Evolutionary conservation across 495 filamentous ascomycete genomes (phyloP).

Genomic region (Cladorrhinum samala): DNA sequence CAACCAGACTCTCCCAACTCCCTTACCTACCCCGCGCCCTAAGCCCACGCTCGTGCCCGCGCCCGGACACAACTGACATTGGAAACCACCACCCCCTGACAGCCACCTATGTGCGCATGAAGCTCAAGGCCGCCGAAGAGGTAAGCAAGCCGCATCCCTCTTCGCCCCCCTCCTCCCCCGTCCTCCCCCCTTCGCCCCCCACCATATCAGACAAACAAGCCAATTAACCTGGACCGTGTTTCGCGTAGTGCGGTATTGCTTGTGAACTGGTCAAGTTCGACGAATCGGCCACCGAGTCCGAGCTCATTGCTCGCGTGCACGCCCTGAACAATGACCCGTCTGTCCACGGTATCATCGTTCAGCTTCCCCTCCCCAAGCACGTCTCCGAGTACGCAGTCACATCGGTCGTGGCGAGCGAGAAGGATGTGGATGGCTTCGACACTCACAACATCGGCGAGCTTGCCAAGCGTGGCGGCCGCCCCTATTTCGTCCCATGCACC

Average conservation of each 20-base stretch:
- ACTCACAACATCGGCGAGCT: conserved; percentile 89
- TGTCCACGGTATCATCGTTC: conserved; percentile 89
- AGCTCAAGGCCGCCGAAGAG: conserved; percentile 93
- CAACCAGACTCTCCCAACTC: conserved; percentile 3
- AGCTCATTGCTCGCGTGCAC: conserved; percentile 76
- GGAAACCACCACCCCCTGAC: no score
- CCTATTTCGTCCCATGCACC: conserved; percentile 87
- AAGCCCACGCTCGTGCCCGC: conserved; percentile 21
- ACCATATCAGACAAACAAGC: no score
- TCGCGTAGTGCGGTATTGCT: conserved; percentile 71
- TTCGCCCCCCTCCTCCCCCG: not conserved
- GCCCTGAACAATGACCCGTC: conserved; percentile 79
- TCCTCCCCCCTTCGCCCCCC: no score
- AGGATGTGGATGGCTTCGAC: conserved; percentile 98
- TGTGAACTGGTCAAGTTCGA: conserved; percentile 80
- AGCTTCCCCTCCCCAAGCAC: conserved; percentile 81
- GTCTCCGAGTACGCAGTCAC: conserved; percentile 87
- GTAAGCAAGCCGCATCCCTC: conserved; percentile 38
- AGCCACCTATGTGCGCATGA: conserved; percentile 99
- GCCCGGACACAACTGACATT: conserved; percentile 10
- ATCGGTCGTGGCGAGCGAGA: conserved; percentile 81
- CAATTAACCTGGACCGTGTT: not conserved
- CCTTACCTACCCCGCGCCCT: not conserved
- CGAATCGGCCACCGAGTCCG: conserved; percentile 72
- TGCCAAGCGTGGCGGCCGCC: conserved; percentile 84